A percentile compares a stretch with the other conserved stretches of the same genome.
These are phyloP conservation scores for Dendrostoma leiphaemia DNA, from an alignment of 2,329 filamentous ascomycete species.

Conservation along the genomic window DNA sequence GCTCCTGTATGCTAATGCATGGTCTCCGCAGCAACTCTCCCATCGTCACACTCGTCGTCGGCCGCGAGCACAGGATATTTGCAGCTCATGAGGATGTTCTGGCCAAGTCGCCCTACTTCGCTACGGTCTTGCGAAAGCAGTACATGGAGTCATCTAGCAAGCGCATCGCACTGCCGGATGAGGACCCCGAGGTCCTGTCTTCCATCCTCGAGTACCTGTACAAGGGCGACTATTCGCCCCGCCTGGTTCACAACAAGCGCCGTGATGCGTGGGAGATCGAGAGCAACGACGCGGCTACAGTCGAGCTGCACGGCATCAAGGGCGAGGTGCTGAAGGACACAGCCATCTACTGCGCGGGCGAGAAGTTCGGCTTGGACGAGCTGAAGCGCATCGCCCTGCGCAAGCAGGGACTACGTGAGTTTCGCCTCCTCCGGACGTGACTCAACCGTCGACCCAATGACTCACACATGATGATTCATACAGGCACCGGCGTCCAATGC, in stretches of 20 bases:
- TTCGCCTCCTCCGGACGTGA: not conserved
- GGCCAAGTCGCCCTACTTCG: constrained; percentile 75
- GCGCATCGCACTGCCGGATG: constrained; percentile 76
- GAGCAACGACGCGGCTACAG: constrained; percentile 58
- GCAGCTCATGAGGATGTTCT: constrained; percentile 88
- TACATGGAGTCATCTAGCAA: constrained; percentile 63
- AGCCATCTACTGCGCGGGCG: constrained; percentile 84
- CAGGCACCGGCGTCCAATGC: constrained; percentile 75
- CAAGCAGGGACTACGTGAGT: constrained; percentile 80
- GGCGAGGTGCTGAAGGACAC: constrained; percentile 81
- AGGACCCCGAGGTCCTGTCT: constrained; percentile 88
- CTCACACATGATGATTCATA: constrained; percentile 24
- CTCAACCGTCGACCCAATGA: constrained; percentile 13
- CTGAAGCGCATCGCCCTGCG: constrained; percentile 80
- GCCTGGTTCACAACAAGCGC: constrained; percentile 78
- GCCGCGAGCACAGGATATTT: constrained; percentile 79
- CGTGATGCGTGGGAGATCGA: constrained; percentile 80
- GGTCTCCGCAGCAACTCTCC: constrained; percentile 52
- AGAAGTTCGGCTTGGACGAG: constrained; percentile 79
- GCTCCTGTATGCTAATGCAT: constrained; percentile 1
- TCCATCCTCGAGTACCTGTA: constrained; percentile 89
- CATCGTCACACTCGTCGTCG: constrained; percentile 78
- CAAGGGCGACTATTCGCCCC: constrained; percentile 90
- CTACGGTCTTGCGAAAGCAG: constrained; percentile 59
- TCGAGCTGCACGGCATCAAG: constrained; percentile 65